These are phyloP conservation scores for Tilletiaria anomala DNA, from an alignment of 1,284 basidiomycete genomes.

Conservation along the genomic window DNA sequence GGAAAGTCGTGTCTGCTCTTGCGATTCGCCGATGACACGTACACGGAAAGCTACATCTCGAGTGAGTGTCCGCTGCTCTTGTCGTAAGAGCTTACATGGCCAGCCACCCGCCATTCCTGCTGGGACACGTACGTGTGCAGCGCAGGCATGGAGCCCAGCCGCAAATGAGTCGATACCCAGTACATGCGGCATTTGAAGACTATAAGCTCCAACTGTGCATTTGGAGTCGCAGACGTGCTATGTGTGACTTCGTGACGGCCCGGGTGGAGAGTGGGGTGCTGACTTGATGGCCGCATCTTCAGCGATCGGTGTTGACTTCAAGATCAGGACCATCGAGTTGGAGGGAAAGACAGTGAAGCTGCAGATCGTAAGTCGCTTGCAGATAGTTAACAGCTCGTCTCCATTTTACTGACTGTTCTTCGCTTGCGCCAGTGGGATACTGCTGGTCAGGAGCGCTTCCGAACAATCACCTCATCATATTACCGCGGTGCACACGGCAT, in stretches of 20 bases:
- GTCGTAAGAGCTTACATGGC: no score
- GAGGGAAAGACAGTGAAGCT: conserved; percentile 99
- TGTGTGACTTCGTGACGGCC: no score
- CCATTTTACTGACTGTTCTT: neutral
- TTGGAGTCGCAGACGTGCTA: no score
- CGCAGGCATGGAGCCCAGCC: no score
- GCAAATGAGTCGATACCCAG: no score
- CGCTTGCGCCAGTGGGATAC: conserved; percentile 41
- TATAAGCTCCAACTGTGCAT: no score
- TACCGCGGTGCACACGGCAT: conserved; percentile 88
- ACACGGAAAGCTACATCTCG: conserved; percentile 44
- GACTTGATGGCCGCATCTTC: no score
- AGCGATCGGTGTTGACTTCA: conserved; percentile 65
- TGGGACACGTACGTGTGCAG: no score
- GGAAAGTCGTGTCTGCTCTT: conserved; percentile 55
- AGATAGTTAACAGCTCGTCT: conserved; percentile 66
- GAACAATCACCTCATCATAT: conserved; percentile 79
- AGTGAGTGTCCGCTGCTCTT: conserved; percentile 22
- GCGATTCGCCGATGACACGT: conserved; percentile 44
- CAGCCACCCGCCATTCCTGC: no score
- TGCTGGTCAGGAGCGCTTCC: conserved; percentile 40
- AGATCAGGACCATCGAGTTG: conserved; percentile 98
- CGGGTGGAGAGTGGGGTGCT: no score
- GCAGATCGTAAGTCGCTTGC: conserved; percentile 85
- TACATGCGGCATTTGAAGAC: no score